Evolutionary conservation across 2,329 filamentous ascomycete genomes (phyloP).

Genomic region (Stemphylium beticola): DNA sequence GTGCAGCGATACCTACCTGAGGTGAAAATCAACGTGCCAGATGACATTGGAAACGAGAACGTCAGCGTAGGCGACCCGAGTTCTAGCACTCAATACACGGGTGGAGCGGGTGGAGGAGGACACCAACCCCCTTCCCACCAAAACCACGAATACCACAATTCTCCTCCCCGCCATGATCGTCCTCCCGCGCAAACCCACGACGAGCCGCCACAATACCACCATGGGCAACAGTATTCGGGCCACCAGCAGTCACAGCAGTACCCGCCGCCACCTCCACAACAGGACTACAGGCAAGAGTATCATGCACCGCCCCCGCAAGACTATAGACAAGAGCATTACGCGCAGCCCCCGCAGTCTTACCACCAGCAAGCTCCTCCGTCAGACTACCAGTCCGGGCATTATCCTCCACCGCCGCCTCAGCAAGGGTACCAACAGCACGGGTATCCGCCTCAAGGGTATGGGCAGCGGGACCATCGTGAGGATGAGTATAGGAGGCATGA

Average conservation of each 20-base stretch:
- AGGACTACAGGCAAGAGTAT: conserved; percentile 6
- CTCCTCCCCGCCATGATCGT: conserved; percentile 12
- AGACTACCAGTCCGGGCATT: conserved; percentile 1
- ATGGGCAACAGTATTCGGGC: conserved; percentile 11
- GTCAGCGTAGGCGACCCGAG: conserved; percentile 36
- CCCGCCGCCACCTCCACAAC: conserved; percentile 1
- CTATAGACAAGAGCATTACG: conserved; percentile 5
- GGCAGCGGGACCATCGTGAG: conserved; percentile 10
- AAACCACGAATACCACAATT: conserved; percentile 3
- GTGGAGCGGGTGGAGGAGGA: conserved; percentile 7
- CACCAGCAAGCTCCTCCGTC: conserved; percentile 4
- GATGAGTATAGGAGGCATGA: conserved; percentile 16
- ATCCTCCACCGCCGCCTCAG: conserved; percentile 1
- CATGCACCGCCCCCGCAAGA: conserved; percentile 6
- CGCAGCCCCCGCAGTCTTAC: conserved; percentile 5
- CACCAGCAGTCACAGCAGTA: conserved; percentile 9
- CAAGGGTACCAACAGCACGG: conserved; percentile 13
- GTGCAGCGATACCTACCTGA: conserved; percentile 38
- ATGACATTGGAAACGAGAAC: conserved; percentile 40
- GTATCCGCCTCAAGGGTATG: conserved; percentile 11
- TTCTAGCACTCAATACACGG: conserved; percentile 13
- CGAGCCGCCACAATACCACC: conserved; percentile 12
- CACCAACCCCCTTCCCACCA: conserved; percentile 13
- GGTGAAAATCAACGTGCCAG: conserved; percentile 38
- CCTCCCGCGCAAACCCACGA: conserved; percentile 8